These are phyloP conservation scores for Sugiyamaella pinicola DNA, from an alignment of 1,139 yeast species.

Conservation along the genomic window DNA sequence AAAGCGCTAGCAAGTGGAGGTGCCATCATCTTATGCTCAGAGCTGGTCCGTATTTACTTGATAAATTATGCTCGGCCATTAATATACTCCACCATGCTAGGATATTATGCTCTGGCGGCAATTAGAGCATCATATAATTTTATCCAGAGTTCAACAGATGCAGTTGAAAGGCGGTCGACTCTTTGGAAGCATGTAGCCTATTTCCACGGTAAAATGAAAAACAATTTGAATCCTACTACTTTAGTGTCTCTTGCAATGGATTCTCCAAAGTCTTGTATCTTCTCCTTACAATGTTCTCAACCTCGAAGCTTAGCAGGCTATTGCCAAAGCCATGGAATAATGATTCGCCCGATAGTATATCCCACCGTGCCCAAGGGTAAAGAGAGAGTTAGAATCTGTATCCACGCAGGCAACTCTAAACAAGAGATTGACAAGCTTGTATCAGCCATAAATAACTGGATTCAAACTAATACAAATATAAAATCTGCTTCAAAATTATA, in stretches of 20 bases:
- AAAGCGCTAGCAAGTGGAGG: slow-evolving; percentile 37
- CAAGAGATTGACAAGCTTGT: slow-evolving; percentile 29
- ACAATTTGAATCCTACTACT: slow-evolving; percentile 2
- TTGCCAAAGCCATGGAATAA: slow-evolving; percentile 31
- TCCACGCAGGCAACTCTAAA: slow-evolving; percentile 32
- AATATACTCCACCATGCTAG: slow-evolving; percentile 35
- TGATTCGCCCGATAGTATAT: slow-evolving; percentile 36
- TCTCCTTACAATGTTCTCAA: slow-evolving; percentile 29
- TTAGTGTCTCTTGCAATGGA: slow-evolving; percentile 15
- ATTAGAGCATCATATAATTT: slow-evolving; percentile 29
- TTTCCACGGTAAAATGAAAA: slow-evolving; percentile 14
- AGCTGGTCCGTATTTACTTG: slow-evolving; percentile 28
- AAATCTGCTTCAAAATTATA: neutral
- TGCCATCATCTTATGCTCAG: slow-evolving; percentile 32
- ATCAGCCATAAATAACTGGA: slow-evolving; percentile 23
- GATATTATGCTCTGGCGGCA: slow-evolving; percentile 28
- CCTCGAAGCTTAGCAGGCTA: slow-evolving; percentile 31
- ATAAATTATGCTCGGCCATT: slow-evolving; percentile 38
- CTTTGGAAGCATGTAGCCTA: slow-evolving; percentile 13
- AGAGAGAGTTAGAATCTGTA: slow-evolving; percentile 35
- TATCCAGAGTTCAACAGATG: slow-evolving; percentile 16
- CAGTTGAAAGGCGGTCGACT: neutral
- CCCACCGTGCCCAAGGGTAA: slow-evolving; percentile 38
- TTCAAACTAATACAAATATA: neutral
- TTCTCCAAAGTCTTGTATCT: slow-evolving; percentile 28